phyloP scores from a whole-genome alignment of 169 alveolate genomes.

The Plasmodium sp. region DNA sequence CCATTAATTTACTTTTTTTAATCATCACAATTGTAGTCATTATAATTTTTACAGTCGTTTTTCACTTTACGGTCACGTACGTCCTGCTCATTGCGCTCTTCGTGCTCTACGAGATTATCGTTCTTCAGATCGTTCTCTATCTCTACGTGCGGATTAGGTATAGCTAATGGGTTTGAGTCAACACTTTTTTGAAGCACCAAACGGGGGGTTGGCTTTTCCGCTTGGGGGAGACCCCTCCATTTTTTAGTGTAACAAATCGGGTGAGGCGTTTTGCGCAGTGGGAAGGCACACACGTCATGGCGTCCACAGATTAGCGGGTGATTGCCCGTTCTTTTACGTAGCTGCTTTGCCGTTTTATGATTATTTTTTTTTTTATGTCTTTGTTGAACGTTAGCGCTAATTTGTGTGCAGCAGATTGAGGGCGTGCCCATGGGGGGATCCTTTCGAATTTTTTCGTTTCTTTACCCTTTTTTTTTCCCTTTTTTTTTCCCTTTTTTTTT shows the following conservation, averaged over 20 bases:
- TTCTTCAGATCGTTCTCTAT: conserved; percentile 48
- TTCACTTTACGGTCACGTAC: conserved; percentile 25
- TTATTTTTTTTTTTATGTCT: neutral
- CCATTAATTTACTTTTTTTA: conserved; percentile 39
- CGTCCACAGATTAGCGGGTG: neutral
- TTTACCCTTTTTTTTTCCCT: neutral
- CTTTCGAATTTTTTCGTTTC: neutral
- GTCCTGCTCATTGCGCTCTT: conserved; percentile 30
- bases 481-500: too few relatives aligned
- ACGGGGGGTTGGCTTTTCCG: neutral
- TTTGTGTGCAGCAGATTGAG: neutral
- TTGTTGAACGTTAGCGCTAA: neutral
- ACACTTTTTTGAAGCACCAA: neutral
- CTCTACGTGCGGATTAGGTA: conserved; percentile 17
- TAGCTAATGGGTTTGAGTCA: conserved; percentile 1
- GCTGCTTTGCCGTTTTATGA: neutral
- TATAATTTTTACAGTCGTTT: conserved; percentile 22
- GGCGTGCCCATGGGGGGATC: neutral
- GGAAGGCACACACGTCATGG: neutral
- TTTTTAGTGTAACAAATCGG: neutral
- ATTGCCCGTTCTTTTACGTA: neutral
- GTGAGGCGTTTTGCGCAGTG: neutral
- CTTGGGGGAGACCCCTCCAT: neutral
- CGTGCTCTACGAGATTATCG: conserved; percentile 51
- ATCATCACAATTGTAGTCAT: conserved; percentile 10